Base-by-base conservation (phyloP, 1,284 basidiomycete species). In the Leccinum fallax region DNA sequence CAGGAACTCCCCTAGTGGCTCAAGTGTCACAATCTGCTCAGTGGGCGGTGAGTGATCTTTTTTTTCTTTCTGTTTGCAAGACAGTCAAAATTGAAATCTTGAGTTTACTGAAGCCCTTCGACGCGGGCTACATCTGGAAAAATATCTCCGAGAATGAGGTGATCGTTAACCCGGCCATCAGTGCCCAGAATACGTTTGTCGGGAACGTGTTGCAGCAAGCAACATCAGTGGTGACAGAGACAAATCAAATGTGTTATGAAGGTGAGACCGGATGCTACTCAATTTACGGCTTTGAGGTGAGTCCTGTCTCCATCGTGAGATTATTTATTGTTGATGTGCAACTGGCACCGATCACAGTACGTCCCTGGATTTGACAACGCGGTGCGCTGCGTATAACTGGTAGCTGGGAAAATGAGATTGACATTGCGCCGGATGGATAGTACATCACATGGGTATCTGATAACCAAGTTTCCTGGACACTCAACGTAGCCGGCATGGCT, bases 401-500 rank as follows among this genome's bases (percentile, higher is more conserved):
- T 5, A 26, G 30, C 5, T 53, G 38, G 26, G 13, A 48, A 30
- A 43, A 55, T 1, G 15, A 11, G 55, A 49, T 62, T 60, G n/a
- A 67, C 10, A 32, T 60, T 36, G 26, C 13, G 36, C 30, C 7
- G 52, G 16, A 51, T 49, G 30, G 3, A 43, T 56, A 85, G 82
- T 90, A 90, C 67, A 89, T 92, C 64, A 84, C 85, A 15, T 93
- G 91, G 90, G 71, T 89, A 55, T 80, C 84, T 57, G 77, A 85
- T 65, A 80, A 80, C 63, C 76, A 81, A 62, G 77, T 77, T 52
- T 80, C 86, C 7, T 95, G 89, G 89, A 90, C 85, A 4, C 67
- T 95, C 43, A 83, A 84, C 40, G 82, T 80, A 9, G 79, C 78
- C 9, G 92, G 89, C 3, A 78, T 94, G 66, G 87, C 78, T 0